A percentile compares a stretch with the other conserved stretches of the same genome.
Evolutionary conservation across 441 rosid species (phyloP).

Genomic region (Manihot esculenta): DNA sequence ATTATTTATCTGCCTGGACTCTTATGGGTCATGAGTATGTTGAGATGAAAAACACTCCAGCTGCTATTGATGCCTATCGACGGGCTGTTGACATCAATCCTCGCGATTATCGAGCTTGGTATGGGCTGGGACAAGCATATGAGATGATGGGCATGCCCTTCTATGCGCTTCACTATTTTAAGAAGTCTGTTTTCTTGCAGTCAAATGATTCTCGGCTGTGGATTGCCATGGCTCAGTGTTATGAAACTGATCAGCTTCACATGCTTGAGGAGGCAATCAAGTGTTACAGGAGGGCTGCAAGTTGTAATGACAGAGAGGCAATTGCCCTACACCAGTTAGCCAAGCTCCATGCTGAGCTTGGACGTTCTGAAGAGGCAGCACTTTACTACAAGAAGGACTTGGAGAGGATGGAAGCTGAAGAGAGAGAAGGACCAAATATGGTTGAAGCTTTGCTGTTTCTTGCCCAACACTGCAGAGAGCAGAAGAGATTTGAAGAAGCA

Average conservation of each 20-base stretch:
- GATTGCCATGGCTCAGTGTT: conserved; percentile 95
- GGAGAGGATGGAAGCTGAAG: conserved; percentile 94
- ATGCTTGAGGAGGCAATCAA: conserved; percentile 93
- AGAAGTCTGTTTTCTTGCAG: conserved; percentile 80
- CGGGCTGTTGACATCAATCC: conserved; percentile 88
- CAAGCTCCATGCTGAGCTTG: conserved; percentile 69
- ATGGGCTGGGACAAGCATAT: conserved; percentile 94
- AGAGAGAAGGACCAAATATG: conserved; percentile 87
- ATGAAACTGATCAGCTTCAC: conserved; percentile 76
- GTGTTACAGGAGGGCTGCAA: conserved; percentile 86
- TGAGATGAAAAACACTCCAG: conserved; percentile 93
- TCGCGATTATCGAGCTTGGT: conserved; percentile 91
- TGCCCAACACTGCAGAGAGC: conserved; percentile 59
- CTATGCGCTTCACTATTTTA: conserved; percentile 86
- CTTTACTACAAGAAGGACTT: conserved; percentile 72
- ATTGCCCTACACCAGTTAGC: conserved; percentile 84
- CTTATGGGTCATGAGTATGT: conserved; percentile 97
- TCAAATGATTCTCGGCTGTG: conserved; percentile 85
- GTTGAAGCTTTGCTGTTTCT: conserved; percentile 85
- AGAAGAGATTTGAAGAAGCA: conserved; percentile 80
- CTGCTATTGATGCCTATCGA: conserved; percentile 93
- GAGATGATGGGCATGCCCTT: conserved; percentile 92
- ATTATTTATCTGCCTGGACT: conserved; percentile 92
- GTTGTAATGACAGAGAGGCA: conserved; percentile 80
- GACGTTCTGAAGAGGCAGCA: conserved; percentile 77